Percentiles rank a stretch among this genome's conserved stretches.
phyloP scores from a whole-genome alignment of 495 filamentous ascomycete genomes.

The Tricharina praecox region DNA sequence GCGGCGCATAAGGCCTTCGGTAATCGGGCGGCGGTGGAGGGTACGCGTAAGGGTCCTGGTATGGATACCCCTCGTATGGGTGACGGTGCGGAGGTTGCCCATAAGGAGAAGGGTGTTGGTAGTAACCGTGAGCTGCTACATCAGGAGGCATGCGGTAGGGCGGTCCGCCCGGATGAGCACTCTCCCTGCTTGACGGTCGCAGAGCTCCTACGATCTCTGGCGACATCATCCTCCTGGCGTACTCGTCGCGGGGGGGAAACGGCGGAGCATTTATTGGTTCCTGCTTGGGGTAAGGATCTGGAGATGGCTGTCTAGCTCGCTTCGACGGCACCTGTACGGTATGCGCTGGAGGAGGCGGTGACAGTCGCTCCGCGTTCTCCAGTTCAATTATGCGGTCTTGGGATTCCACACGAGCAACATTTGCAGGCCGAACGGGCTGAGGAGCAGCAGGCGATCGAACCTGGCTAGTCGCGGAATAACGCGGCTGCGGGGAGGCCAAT shows the following conservation, averaged over 20 bases:
- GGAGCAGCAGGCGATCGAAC: conserved; percentile 22
- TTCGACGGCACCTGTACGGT: conserved; percentile 5
- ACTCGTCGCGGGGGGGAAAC: background rate
- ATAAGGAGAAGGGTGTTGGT: conserved; percentile 1
- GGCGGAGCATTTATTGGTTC: conserved; percentile 15
- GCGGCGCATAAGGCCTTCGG: conserved; percentile 15
- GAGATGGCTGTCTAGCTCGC: conserved; percentile 11
- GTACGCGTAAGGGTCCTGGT: conserved; percentile 17
- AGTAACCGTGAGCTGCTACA: conserved; percentile 13
- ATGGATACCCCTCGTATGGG: background rate
- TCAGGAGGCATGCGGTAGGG: conserved; percentile 11
- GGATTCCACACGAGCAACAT: conserved; percentile 25
- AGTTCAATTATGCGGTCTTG: conserved; percentile 21
- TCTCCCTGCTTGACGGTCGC: conserved; percentile 6
- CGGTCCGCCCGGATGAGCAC: conserved; percentile 10
- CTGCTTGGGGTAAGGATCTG: conserved; percentile 19
- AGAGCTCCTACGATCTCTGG: background rate
- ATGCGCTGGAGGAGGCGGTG: conserved; percentile 8
- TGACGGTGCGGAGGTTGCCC: conserved; percentile 4
- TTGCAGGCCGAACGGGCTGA: conserved; percentile 24
- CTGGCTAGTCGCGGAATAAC: conserved; percentile 13
- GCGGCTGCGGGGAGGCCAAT: conserved; percentile 2
- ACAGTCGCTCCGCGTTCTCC: conserved; percentile 6
- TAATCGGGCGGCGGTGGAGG: conserved; percentile 15
- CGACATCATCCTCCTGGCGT: background rate